Base-by-base conservation (phyloP, 1,284 basidiomycete genomes). In the Cutaneotrichosporon sp. region DNA sequence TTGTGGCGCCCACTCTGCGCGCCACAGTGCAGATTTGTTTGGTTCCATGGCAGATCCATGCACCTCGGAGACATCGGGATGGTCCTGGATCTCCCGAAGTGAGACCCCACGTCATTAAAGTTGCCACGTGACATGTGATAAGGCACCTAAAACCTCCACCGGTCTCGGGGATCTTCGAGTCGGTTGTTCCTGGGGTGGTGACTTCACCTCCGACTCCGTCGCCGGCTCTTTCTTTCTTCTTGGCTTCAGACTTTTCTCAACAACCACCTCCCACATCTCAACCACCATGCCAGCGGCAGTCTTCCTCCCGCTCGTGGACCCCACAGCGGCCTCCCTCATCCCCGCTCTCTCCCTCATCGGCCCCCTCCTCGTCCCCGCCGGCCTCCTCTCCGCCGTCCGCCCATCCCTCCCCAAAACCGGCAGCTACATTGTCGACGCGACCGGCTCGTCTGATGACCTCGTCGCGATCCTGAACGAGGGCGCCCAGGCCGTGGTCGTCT, bases 401-500 rank as follows among this genome's bases (percentile, higher is more conserved):
- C 53, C 72, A 4, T 61, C 64, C 54, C 74, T 69, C 54, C 77
- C 66, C 18, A 60, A 63, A 51, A 70, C 65, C 10, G 77, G 73
- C 11, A 70, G 72, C 11, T 82, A 83, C 72, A 85, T 84, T 68
- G 77, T 92, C 54, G 83, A 90, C 56, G 81, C 88, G 58, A 78
- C 84, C 57, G 78, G 80, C 63, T 67, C 80, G 36, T 81, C 87
- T 43, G 81, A 89, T 64, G 82, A 87, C 50, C 81, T 91, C 63
- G 82, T 88, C 60, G 79, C 84, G 24, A 84, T 84, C 80, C 84
- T 95, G 36, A 90, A 95, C 77, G 79, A 81, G 27, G 91, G 93
- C 27, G 86, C 87, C 2, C 84, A 87, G 69, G 92, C 91, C 73
- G 82, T 92, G 70, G 86, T 94, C 36, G 81, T 92, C 1, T 84